Evolutionary conservation across 106 monocot genomes (phyloP), one percentile per base, ranked within the genome.

Genomic region (Amphibolis antarctica): DNA sequence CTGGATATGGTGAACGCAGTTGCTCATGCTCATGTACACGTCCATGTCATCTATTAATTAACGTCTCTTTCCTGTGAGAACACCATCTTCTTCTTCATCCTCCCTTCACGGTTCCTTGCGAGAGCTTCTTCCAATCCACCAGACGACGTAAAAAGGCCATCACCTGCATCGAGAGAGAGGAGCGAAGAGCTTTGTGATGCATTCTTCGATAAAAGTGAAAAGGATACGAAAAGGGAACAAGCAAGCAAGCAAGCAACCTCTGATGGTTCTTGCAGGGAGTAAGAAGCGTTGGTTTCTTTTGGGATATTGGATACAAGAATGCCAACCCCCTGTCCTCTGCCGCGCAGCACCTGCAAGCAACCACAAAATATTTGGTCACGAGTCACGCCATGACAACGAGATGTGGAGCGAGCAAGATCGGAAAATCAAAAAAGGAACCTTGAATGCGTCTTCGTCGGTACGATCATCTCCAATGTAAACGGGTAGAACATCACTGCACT

Each of bases 401-500:
- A 23, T 0, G 25, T 36, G 4, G 4, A 36, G 2, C 36, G 7
- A 7, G 7, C 36, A 4, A 36, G 4, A 36, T 36, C 36, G 7
- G 36, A 7, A 36, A 36, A 36, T 36, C 4, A 36, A 2, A 2
- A 36, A 36, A 36, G 2, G 25, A 20, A 90, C 89, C 86, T 91
- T 91, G 78, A 91, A 91, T 13, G 90, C 90, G 22, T 91, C 90
- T 55, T 91, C 90, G 62, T 91, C 90, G 1, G 90, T 91, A 9
- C 82, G 78, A 65, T 91, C 90, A 59, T 91, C 90, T 60, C 90
- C 90, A 11, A 91, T 86, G 68, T 91, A 91, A 21, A 91, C 65
- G 0, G 90, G 90, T 42, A 91, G 67, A 0, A 83, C 74, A 28
- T 86, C 71, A 14, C 71, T 74, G 73, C 78, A 81, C 45, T 91